Base-by-base conservation (phyloP, 805 yeast species). In the Wickerhamomyces rabaulensis region DNA sequence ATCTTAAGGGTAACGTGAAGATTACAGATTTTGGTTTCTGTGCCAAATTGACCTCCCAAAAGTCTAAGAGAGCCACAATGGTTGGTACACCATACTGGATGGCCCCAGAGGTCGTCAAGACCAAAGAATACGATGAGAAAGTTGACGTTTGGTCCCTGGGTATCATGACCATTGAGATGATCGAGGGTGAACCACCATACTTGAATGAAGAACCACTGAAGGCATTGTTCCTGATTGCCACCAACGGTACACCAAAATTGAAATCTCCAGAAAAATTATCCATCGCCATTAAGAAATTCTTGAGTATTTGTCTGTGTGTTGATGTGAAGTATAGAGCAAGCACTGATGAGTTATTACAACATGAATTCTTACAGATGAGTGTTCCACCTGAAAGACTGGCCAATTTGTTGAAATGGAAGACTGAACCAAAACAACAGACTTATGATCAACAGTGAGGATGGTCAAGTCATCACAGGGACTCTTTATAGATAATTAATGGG, bases 21-120 rank as follows among this genome's bases (percentile, higher is more conserved):
- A 81, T 94, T 47, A 95, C 99, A 1, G 99, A 94, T 71, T 94
- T 94, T 66, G 96, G 96, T 0, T 94, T 92, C 73, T 94, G 99
- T 70, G 99, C 99, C 0, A 95, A 90, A 66, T 69, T 87, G 54
- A 87, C 88, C 15, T 91, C 86, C 46, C 80, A 82, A 54, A 84
- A 87, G 63, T 79, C 86, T 44, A 91, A 92, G 64, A 81, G 99
- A 61, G 95, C 97, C 8, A 94, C 99, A 2, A 87, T 94, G 95
- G 99, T 94, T 17, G 99, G 99, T 31, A 94, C 99, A 0, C 99
- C 99, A 13, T 94, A 94, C 64, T 94, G 99, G 99, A 94, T 94
- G 99, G 99, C 99, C 0, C 99, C 99, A 1, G 99, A 94, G 66
- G 98, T 94, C 44, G 97, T 94, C 22, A 84, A 90, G 46, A 84